Evolutionary conservation across 192 early-diverging fungal genomes (phyloP).

Genomic region (Physocladia obscura): DNA sequence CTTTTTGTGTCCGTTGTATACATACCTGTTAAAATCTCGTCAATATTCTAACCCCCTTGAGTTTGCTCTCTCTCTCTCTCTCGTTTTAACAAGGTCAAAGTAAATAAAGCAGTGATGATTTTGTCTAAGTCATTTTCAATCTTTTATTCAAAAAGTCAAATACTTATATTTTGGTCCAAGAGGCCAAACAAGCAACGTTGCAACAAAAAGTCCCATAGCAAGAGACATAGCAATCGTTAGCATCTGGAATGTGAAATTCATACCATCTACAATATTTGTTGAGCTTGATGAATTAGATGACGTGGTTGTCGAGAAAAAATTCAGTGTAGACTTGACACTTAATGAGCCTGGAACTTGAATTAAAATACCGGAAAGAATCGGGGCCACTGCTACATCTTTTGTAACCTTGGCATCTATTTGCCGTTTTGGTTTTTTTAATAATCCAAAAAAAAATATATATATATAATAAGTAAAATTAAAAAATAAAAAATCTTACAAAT

Average conservation of each 20-base stretch:
- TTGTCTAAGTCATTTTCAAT: background rate
- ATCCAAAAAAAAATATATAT: too few relatives aligned
- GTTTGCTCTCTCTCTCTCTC: too few relatives aligned
- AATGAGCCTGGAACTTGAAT: slow-evolving; percentile 81
- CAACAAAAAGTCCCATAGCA: slow-evolving; percentile 47
- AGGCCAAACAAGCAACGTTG: slow-evolving; percentile 46
- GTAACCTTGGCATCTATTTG: slow-evolving; percentile 74
- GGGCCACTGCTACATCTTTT: slow-evolving; percentile 74
- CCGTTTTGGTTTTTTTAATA: too few relatives aligned
- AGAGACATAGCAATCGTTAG: slow-evolving; percentile 46
- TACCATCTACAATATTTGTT: slow-evolving; percentile 24
- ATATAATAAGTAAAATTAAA: too few relatives aligned
- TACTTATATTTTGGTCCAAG: slow-evolving; percentile 46
- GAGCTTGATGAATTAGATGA: background rate
- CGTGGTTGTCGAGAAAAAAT: slow-evolving; percentile 46
- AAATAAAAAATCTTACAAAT: too few relatives aligned
- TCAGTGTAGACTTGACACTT: slow-evolving; percentile 65
- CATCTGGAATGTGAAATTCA: slow-evolving; percentile 49
- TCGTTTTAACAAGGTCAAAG: too few relatives aligned
- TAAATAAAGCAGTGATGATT: too few relatives aligned
- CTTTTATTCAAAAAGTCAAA: slow-evolving; percentile 33
- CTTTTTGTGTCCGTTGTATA: too few relatives aligned
- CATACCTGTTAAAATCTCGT: too few relatives aligned
- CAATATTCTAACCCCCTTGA: too few relatives aligned
- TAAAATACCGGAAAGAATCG: slow-evolving; percentile 80